These are phyloP conservation scores for Miscanthus sacchariflorus DNA, from an alignment of 202 grass and related monocot genomes.

Conservation along the genomic window DNA sequence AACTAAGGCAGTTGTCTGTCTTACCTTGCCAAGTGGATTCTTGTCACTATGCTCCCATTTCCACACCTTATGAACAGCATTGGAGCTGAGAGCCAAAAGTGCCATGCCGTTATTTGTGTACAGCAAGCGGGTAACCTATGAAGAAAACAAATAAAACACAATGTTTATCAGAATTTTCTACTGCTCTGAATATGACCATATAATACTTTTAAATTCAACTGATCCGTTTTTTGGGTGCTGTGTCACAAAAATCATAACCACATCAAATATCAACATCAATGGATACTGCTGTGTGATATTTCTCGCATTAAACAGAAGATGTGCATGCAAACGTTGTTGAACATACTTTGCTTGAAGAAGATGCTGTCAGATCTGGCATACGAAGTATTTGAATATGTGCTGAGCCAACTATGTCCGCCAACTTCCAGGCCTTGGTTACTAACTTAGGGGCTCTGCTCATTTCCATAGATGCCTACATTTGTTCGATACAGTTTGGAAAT, in stretches of 20 bases:
- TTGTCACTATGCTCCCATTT: conserved; percentile 75
- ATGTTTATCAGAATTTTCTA: not conserved
- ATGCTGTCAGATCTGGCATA: conserved; percentile 60
- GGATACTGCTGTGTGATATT: not conserved
- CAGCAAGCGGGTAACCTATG: conserved; percentile 71
- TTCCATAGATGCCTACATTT: conserved; percentile 66
- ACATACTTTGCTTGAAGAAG: conserved; percentile 82
- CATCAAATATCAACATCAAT: too few species aligned
- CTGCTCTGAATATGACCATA: not conserved
- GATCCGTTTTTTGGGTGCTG: too few species aligned
- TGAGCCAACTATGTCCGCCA: conserved; percentile 63
- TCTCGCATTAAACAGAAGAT: too few species aligned
- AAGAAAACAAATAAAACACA: conserved; percentile 35
- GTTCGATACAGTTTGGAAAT: not conserved
- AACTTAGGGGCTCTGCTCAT: conserved; percentile 56
- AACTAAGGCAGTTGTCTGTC: not conserved
- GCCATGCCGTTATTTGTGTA: conserved; percentile 78
- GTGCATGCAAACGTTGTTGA: not conserved
- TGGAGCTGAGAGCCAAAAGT: conserved; percentile 77
- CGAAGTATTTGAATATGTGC: conserved; percentile 64
- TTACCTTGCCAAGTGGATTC: conserved; percentile 83
- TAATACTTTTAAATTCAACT: not conserved
- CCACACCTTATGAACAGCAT: conserved; percentile 91
- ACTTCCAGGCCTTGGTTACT: conserved; percentile 78
- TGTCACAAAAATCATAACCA: not conserved